A percentile compares a stretch with the other conserved stretches of the same genome.
Conservation (phyloP, 306 rosid species). For the Acacia crassicarpa region DNA sequence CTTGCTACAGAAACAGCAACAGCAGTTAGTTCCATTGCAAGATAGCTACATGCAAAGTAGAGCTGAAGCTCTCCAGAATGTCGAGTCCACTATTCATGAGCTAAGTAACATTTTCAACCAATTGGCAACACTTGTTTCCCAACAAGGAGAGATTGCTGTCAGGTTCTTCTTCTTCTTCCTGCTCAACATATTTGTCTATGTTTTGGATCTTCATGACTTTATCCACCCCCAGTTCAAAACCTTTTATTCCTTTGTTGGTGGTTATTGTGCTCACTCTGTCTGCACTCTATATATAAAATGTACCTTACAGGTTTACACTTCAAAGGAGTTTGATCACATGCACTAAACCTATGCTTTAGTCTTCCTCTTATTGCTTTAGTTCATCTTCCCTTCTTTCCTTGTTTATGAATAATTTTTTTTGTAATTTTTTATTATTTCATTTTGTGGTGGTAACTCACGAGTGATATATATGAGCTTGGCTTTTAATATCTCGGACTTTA, state of each 20-base stretch:
- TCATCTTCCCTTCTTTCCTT: too few relatives aligned
- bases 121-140: slow-evolving; percentile 92
- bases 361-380: neutral
- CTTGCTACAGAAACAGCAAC: slow-evolving; percentile 55
- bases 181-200: too few relatives aligned
- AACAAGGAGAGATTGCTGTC: slow-evolving; percentile 96
- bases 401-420: too few relatives aligned
- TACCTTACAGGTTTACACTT: neutral
- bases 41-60: slow-evolving; percentile 96
- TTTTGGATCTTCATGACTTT: neutral
- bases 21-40: slow-evolving; percentile 83
- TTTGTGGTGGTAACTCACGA: too few relatives aligned
- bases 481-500: too few relatives aligned
- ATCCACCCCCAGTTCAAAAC: neutral
- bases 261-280: neutral
- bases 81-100: slow-evolving; percentile 96
- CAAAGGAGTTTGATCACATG: neutral
- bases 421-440: too few relatives aligned
- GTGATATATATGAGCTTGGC: too few relatives aligned
- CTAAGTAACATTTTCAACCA: slow-evolving; percentile 93
- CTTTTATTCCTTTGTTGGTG: slow-evolving; percentile 8
- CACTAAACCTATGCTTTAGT: neutral
- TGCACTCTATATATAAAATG: neutral
- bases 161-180: slow-evolving; percentile 51
- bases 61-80: slow-evolving; percentile 98